Percentiles rank a stretch among this genome's conserved stretches.
These are phyloP conservation scores for Fusarium subtropicale DNA, from an alignment of 2,329 filamentous ascomycete species.

Conservation along the genomic window DNA sequence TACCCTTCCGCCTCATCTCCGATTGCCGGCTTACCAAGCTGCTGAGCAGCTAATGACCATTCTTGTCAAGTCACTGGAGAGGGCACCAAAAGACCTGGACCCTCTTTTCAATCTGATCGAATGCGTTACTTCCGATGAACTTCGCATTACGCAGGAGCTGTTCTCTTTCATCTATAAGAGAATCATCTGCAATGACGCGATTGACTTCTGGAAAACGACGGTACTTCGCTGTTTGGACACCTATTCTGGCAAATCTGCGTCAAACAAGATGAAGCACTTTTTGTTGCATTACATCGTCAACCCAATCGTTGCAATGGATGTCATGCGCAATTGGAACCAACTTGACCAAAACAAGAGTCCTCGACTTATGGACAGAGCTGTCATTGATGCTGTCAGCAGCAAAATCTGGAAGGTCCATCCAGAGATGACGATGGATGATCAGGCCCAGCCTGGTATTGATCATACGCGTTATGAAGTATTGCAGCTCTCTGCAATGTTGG, in stretches of 20 bases:
- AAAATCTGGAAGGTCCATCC: constrained; percentile 94
- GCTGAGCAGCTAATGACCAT: constrained; percentile 89
- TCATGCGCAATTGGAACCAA: constrained; percentile 82
- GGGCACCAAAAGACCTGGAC: constrained; percentile 81
- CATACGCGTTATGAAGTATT: constrained; percentile 96
- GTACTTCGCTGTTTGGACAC: constrained; percentile 88
- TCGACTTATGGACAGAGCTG: constrained; percentile 83
- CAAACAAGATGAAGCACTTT: constrained; percentile 93
- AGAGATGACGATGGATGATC: constrained; percentile 84
- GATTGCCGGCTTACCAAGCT: constrained; percentile 88
- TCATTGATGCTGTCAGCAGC: constrained; percentile 90
- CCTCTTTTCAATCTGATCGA: constrained; percentile 87
- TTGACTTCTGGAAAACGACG: constrained; percentile 86
- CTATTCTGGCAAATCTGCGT: constrained; percentile 81
- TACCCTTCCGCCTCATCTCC: constrained; percentile 75
- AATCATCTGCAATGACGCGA: constrained; percentile 85
- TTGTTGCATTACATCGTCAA: constrained; percentile 93
- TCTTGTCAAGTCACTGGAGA: constrained; percentile 81
- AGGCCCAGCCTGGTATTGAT: constrained; percentile 86
- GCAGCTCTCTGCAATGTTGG: constrained; percentile 91
- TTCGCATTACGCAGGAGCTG: constrained; percentile 80
- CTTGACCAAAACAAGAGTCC: constrained; percentile 67
- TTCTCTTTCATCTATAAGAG: constrained; percentile 85
- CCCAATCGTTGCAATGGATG: constrained; percentile 95
- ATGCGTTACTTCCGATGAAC: constrained; percentile 82